Percentiles rank a stretch among this genome's conserved stretches.
These are phyloP conservation scores for Jamesozyma rosinii DNA, from an alignment of 805 yeast species.

Conservation along the genomic window DNA sequence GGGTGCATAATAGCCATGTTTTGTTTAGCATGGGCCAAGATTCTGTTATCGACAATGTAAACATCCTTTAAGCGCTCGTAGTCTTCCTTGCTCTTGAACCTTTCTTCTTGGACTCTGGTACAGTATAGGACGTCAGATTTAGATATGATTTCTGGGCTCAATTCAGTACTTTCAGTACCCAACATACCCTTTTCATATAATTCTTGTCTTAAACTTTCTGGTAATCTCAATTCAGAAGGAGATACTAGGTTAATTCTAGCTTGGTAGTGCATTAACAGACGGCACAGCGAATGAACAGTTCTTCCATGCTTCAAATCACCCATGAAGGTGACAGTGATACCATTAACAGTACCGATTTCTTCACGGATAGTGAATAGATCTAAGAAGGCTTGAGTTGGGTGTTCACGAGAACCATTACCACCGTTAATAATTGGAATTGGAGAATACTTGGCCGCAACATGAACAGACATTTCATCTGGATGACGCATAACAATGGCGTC, in stretches of 20 bases:
- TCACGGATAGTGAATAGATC: slow-evolving; percentile 97
- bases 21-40: slow-evolving; percentile 85
- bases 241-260: slow-evolving; percentile 87
- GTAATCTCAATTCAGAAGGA: slow-evolving; percentile 81
- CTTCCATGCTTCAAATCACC: slow-evolving; percentile 98
- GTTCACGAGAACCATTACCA: slow-evolving; percentile 97
- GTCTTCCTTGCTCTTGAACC: slow-evolving; percentile 68
- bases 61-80: slow-evolving; percentile 85
- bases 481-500: slow-evolving; percentile 97
- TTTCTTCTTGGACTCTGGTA: slow-evolving; percentile 95
- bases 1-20: slow-evolving; percentile 99
- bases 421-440: slow-evolving; percentile 96
- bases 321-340: slow-evolving; percentile 96
- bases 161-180: slow-evolving; percentile 60
- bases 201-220: slow-evolving; percentile 60
- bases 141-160: slow-evolving; percentile 78
- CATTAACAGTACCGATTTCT: slow-evolving; percentile 96
- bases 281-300: slow-evolving; percentile 93
- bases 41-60: slow-evolving; percentile 85
- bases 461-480: slow-evolving; percentile 86
- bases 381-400: slow-evolving; percentile 96
- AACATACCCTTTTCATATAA: slow-evolving; percentile 60
- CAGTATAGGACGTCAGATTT: slow-evolving; percentile 93
- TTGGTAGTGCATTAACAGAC: slow-evolving; percentile 82
- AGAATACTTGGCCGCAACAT: slow-evolving; percentile 89